A percentile compares a stretch with the other conserved stretches of the same genome.
Conservation (phyloP, 495 filamentous ascomycete genomes). For the Penicillium lividum region DNA sequence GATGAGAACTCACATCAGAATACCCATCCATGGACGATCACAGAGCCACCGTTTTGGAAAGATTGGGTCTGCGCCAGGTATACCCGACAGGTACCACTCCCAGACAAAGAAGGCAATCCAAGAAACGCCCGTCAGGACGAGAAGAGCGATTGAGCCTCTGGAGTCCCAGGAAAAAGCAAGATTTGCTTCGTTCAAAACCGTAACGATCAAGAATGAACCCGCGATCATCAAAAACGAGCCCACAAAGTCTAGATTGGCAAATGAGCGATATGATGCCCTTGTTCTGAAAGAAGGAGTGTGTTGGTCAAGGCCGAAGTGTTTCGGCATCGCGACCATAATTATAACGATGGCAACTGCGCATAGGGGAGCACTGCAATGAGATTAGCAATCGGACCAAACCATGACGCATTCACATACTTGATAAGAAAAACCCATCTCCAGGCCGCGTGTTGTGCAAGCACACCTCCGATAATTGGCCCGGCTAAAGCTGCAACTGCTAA, state of each 20-base stretch:
- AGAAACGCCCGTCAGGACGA: conserved; percentile 34
- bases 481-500: conserved; percentile 40
- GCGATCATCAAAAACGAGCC: conserved; percentile 55
- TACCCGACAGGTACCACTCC: conserved; percentile 38
- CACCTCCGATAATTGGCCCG: conserved; percentile 62
- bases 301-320: conserved; percentile 30
- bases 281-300: conserved; percentile 31
- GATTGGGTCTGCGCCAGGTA: conserved; percentile 33
- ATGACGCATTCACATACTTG: conserved; percentile 41
- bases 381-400: neutral
- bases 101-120: conserved; percentile 42
- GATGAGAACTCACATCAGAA: conserved; percentile 31
- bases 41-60: conserved; percentile 38
- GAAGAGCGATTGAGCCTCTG: conserved; percentile 44
- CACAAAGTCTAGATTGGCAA: conserved; percentile 53
- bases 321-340: conserved; percentile 29
- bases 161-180: conserved; percentile 42
- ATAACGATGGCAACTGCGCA: conserved; percentile 25
- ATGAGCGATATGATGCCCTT: conserved; percentile 30
- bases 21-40: conserved; percentile 35
- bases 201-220: conserved; percentile 56
- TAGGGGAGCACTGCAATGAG: conserved; percentile 20
- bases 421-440: conserved; percentile 69
- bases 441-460: conserved; percentile 50
- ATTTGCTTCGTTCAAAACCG: conserved; percentile 60